Conservation (phyloP, 176 grass and related monocot genomes). For the Tillandsia fasciculata region DNA sequence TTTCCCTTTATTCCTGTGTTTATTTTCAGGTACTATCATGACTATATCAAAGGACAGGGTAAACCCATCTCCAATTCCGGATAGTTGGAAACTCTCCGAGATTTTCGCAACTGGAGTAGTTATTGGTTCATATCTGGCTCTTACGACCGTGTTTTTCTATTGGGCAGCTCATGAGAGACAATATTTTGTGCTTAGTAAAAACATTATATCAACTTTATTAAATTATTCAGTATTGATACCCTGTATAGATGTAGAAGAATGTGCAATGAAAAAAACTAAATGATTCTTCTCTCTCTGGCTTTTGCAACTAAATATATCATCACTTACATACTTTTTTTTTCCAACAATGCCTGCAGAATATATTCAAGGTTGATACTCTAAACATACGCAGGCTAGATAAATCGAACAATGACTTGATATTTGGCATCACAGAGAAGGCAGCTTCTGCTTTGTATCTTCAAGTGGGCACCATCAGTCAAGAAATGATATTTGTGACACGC, state of each 20-base stretch:
- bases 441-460: slow-evolving; percentile 64
- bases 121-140: slow-evolving; percentile 46
- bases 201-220: slow-evolving; percentile 5
- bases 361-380: slow-evolving; percentile 36
- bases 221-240: not conserved
- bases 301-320: not conserved
- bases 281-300: not conserved
- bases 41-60: slow-evolving; percentile 60
- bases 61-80: slow-evolving; percentile 50
- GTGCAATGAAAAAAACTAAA: not conserved
- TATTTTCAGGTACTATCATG: slow-evolving; percentile 48
- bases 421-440: slow-evolving; percentile 24
- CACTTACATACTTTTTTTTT: slow-evolving; percentile 2
- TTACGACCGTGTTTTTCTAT: slow-evolving; percentile 40
- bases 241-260: not conserved
- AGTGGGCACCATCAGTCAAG: slow-evolving; percentile 79
- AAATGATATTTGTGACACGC: slow-evolving; percentile 66
- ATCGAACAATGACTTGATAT: not conserved
- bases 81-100: slow-evolving; percentile 56
- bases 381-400: slow-evolving; percentile 12
- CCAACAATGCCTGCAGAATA: slow-evolving; percentile 21
- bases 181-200: slow-evolving; percentile 34
- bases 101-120: slow-evolving; percentile 56
- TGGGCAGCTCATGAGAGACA: slow-evolving; percentile 38
- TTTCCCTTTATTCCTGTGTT: not conserved